Evolutionary conservation across 305 asterid genomes (phyloP).

Genomic region (Rubia balearica): DNA sequence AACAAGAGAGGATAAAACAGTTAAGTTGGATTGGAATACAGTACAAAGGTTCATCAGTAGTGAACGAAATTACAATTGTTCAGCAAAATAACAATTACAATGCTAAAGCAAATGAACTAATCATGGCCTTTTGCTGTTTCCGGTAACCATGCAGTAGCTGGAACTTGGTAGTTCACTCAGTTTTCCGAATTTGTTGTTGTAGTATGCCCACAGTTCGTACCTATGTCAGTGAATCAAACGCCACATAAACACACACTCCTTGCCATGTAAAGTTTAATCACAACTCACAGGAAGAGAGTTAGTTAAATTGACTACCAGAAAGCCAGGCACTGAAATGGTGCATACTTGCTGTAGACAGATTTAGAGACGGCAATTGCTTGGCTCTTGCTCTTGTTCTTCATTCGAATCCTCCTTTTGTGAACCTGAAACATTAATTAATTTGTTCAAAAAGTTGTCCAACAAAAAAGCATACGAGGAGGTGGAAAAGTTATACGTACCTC

Average conservation of each 20-base stretch:
- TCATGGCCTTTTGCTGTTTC: background rate
- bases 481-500: constrained; percentile 1
- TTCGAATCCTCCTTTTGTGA: background rate
- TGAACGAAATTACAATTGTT: too few relatives aligned
- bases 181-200: constrained; percentile 4
- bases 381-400: background rate
- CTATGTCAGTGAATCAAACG: background rate
- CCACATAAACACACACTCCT: background rate
- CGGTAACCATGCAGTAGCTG: background rate
- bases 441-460: background rate
- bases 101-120: too few relatives aligned
- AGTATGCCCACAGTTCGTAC: constrained; percentile 7
- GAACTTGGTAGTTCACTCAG: constrained; percentile 8
- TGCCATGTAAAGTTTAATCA: too few relatives aligned
- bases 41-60: too few relatives aligned
- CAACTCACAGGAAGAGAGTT: too few relatives aligned
- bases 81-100: too few relatives aligned
- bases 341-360: constrained; percentile 6
- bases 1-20: too few relatives aligned
- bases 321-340: constrained; percentile 19
- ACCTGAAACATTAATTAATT: constrained; percentile 1
- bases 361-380: background rate
- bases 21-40: too few relatives aligned
- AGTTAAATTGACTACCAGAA: constrained; percentile 10
- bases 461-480: background rate